These are phyloP conservation scores for Chrysoporthe austroafricana DNA, from an alignment of 2,329 filamentous ascomycete genomes.

Conservation along the genomic window DNA sequence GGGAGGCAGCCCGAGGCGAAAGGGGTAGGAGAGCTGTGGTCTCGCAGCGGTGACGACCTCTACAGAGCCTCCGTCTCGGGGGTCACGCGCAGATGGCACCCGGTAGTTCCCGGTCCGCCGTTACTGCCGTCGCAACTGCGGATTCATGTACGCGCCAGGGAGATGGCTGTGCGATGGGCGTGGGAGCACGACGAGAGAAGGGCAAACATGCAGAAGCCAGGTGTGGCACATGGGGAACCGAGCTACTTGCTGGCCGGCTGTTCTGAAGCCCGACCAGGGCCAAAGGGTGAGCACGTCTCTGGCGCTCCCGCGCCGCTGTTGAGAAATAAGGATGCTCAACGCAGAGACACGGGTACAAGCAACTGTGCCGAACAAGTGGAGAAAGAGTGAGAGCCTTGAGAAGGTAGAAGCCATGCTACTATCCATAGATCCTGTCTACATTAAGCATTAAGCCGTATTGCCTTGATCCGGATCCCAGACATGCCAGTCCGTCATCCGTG, in stretches of 20 bases:
- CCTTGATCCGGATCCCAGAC: not conserved
- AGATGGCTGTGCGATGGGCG: not conserved
- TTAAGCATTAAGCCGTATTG: conserved; percentile 22
- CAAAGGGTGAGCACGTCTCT: not conserved
- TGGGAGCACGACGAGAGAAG: too few relatives aligned
- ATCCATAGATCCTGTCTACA: conserved; percentile 27
- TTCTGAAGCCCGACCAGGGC: not conserved
- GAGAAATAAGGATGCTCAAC: not conserved
- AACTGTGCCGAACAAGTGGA: not conserved
- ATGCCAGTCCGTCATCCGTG: not conserved
- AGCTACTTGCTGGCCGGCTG: not conserved
- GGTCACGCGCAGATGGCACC: not conserved
- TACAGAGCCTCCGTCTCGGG: not conserved
- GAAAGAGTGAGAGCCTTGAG: not conserved
- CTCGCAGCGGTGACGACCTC: not conserved
- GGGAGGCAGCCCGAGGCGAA: not conserved
- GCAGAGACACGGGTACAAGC: not conserved
- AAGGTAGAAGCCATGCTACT: conserved; percentile 17
- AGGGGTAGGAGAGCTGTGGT: not conserved
- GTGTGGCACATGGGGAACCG: not conserved
- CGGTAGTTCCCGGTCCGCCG: conserved; percentile 9
- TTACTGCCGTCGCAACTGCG: not conserved
- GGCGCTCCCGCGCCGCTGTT: not conserved
- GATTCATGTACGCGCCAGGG: not conserved
- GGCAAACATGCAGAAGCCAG: not conserved